A percentile compares a stretch with the other conserved stretches of the same genome.
Evolutionary conservation across 768 basidiomycete species (phyloP).

Genomic region (Termitomyces eurrhizus): DNA sequence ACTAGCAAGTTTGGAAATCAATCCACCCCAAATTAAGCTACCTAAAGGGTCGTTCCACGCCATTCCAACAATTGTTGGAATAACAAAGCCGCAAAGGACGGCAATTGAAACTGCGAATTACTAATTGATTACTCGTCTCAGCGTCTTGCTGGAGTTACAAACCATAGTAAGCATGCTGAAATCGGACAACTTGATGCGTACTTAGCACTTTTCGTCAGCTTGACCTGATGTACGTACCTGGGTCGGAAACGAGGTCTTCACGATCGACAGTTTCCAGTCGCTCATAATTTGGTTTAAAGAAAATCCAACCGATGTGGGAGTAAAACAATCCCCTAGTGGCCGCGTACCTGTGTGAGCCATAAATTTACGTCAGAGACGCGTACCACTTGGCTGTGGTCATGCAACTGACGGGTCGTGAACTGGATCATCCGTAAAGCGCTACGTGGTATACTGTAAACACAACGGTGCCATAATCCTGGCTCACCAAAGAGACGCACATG

Average conservation of each 20-base stretch:
- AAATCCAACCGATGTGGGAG: conserved; percentile 87
- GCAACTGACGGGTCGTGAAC: conserved; percentile 1
- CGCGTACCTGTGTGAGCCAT: conserved; percentile 46
- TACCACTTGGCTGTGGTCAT: background rate
- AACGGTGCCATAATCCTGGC: background rate
- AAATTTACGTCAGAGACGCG: background rate
- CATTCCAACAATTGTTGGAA: conserved; percentile 53
- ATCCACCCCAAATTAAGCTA: conserved; percentile 67
- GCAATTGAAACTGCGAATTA: background rate
- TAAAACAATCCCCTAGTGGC: conserved; percentile 71
- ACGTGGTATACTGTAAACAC: background rate
- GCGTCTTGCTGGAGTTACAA: background rate
- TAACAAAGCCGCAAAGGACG: conserved; percentile 26
- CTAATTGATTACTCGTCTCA: background rate
- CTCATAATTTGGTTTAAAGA: conserved; percentile 67
- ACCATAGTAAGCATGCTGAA: conserved; percentile 1
- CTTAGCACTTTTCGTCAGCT: background rate
- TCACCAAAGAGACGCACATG: background rate
- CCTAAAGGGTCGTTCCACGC: conserved; percentile 64
- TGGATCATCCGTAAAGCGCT: conserved; percentile 5
- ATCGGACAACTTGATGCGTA: background rate
- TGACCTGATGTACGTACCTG: conserved; percentile 40
- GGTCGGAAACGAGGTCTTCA: conserved; percentile 65
- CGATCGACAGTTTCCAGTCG: conserved; percentile 60
- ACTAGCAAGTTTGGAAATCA: conserved; percentile 61